Base-by-base conservation (phyloP, 371 early-diverging fungal genomes). In the Mortierella sp. region DNA sequence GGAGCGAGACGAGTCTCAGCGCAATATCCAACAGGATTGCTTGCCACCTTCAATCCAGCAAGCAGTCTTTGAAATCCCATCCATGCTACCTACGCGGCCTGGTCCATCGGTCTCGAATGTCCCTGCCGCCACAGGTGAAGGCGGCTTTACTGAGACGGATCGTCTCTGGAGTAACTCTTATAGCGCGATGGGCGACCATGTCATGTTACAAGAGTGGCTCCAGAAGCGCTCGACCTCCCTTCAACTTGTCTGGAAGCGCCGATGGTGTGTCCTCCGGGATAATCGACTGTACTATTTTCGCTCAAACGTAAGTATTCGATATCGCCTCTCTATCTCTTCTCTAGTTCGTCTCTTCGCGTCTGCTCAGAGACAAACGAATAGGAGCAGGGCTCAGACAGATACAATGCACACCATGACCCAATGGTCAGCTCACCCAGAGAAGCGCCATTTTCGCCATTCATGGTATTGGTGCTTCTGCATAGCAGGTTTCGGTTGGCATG, bases 181-280 rank as follows among this genome's bases (percentile, higher is more conserved):
- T 1, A 9, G 46, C 43, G 37, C 26, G 18, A 15, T 61, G 1
- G 62, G 64, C 15, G 74, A 58, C 12, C 48, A 56, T 30, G 55
- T 70, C 15, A 50, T 67, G 26, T 51, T 77, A 48, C 79, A 77
- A 30, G 79, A 77, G n/a, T 77, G 79, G 79, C 66, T 77, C 53
- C 79, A 77, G 56, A 77, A 77, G 60, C 58, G 79, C 12, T 77
- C 79, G 4, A 29, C 68, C 0, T 68, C 79, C 18, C 25, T 77
- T 18, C 79, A 77, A 57, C 52, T 77, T 28, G 79, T 77, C 5
- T 77, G 79, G 79, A 77, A 77, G 29, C 57, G 79, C 4, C 79
- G 79, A 11, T 77, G 79, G 79, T 77, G 79, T 66, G 73, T 77
- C 37, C 66, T 77, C n/a, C 62, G 66, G n/a, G 69, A 72, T n/a